Conservation (phyloP, 768 basidiomycete genomes). For the Boletus rubroflammeus region DNA sequence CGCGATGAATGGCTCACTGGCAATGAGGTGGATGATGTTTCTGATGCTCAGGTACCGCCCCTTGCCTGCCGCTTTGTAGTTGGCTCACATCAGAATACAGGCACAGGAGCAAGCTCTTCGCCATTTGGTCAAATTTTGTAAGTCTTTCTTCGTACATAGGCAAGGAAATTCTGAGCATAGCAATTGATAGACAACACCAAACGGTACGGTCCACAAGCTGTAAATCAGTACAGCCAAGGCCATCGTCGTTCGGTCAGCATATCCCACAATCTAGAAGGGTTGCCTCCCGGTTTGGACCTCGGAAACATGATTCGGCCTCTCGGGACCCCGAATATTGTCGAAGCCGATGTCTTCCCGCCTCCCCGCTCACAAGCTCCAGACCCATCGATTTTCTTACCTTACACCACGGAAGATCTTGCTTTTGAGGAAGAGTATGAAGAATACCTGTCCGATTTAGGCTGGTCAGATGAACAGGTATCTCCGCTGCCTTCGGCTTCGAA, state of each 20-base stretch:
- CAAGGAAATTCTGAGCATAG: constrained; percentile 6
- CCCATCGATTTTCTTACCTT: constrained; percentile 81
- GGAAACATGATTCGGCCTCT: constrained; percentile 69
- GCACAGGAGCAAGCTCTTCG: constrained; percentile 94
- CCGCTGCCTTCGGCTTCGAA: constrained; percentile 31
- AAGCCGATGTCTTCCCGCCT: constrained; percentile 94
- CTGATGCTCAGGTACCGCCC: constrained; percentile 77
- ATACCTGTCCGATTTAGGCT: constrained; percentile 84
- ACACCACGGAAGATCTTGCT: constrained; percentile 89
- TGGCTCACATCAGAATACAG: constrained; percentile 39
- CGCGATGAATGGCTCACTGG: constrained; percentile 98
- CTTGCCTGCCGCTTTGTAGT: neutral
- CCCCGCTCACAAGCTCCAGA: constrained; percentile 82
- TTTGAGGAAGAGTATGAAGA: constrained; percentile 98
- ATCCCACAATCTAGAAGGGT: constrained; percentile 75
- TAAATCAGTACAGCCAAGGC: constrained; percentile 48
- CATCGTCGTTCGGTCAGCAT: constrained; percentile 83
- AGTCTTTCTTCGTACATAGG: constrained; percentile 28
- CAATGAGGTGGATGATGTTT: constrained; percentile 84
- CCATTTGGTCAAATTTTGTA: constrained; percentile 92
- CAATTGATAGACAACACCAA: constrained; percentile 73
- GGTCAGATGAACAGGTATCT: constrained; percentile 54
- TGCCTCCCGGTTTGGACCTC: constrained; percentile 71
- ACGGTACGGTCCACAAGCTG: constrained; percentile 69
- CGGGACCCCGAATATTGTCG: constrained; percentile 73